Percentiles rank a stretch among this genome's conserved stretches.
Evolutionary conservation across 1,139 yeast species (phyloP).

Genomic region (Zygosaccharomyces sapae): DNA sequence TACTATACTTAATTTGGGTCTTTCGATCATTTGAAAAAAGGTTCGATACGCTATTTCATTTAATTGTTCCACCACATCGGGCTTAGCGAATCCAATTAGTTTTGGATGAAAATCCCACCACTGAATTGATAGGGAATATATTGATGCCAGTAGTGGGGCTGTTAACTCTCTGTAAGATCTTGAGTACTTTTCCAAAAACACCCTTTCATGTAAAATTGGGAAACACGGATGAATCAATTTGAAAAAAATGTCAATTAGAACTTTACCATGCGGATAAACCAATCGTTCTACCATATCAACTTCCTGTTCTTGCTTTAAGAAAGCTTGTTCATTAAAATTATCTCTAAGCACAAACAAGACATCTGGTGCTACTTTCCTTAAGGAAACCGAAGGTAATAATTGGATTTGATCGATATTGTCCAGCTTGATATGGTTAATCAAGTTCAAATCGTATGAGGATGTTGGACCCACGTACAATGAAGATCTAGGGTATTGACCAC

Average conservation of each 20-base stretch:
- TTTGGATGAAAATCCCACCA: constrained; percentile 85
- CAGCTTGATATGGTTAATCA: constrained; percentile 50
- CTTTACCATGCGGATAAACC: constrained; percentile 74
- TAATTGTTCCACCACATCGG: constrained; percentile 55
- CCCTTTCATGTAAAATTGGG: constrained; percentile 73
- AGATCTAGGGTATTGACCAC: constrained; percentile 68
- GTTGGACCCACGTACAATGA: constrained; percentile 75
- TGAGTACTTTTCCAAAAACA: constrained; percentile 69
- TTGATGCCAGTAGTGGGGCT: constrained; percentile 73
- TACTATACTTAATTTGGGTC: constrained; percentile 75
- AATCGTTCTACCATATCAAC: constrained; percentile 68
- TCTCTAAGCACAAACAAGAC: constrained; percentile 67
- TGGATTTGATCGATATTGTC: constrained; percentile 64
- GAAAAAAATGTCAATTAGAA: constrained; percentile 65
- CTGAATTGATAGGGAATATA: constrained; percentile 67
- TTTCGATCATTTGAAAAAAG: constrained; percentile 55
- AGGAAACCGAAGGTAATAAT: constrained; percentile 51
- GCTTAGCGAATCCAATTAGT: constrained; percentile 57
- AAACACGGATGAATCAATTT: constrained; percentile 73
- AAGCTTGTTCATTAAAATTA: constrained; percentile 63
- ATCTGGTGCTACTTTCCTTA: constrained; percentile 62
- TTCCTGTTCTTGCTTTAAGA: constrained; percentile 59
- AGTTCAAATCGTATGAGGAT: constrained; percentile 57
- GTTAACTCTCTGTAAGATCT: constrained; percentile 74
- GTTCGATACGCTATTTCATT: constrained; percentile 55